These are phyloP conservation scores for Coffea eugenioides DNA, from an alignment of 257 asterid genomes.

Conservation along the genomic window DNA sequence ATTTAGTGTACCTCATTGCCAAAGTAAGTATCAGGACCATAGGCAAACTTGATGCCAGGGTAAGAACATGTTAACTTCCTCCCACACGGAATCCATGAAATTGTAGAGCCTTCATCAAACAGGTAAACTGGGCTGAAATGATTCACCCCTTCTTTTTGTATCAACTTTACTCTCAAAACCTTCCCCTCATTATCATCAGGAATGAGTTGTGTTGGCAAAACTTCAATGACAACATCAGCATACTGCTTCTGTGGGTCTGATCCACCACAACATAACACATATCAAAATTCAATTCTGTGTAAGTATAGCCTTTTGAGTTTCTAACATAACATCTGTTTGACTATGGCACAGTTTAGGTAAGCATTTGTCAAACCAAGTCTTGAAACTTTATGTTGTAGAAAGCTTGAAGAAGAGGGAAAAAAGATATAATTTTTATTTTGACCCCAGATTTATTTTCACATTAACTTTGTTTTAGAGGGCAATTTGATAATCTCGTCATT, in stretches of 20 bases:
- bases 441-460: too few relatives aligned
- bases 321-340: not conserved
- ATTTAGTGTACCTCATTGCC: constrained; percentile 68
- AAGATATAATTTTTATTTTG: too few relatives aligned
- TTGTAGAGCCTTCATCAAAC: constrained; percentile 93
- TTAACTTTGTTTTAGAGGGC: too few relatives aligned
- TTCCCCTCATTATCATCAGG: constrained; percentile 96
- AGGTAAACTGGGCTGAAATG: constrained; percentile 81
- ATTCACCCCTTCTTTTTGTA: constrained; percentile 89
- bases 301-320: too few relatives aligned
- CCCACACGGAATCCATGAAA: constrained; percentile 98
- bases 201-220: constrained; percentile 83
- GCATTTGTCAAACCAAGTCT: not conserved
- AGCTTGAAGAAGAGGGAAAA: not conserved
- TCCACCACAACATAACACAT: not conserved
- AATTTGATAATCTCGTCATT: too few relatives aligned
- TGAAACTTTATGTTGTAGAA: not conserved
- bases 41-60: constrained; percentile 93
- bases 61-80: constrained; percentile 95
- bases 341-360: not conserved
- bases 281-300: not conserved
- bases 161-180: constrained; percentile 82
- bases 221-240: constrained; percentile 93
- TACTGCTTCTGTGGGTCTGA: constrained; percentile 95
- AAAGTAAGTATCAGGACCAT: constrained; percentile 81